These are phyloP conservation scores for Sutorius eximius DNA, from an alignment of 1,284 basidiomycete genomes.

Conservation along the genomic window DNA sequence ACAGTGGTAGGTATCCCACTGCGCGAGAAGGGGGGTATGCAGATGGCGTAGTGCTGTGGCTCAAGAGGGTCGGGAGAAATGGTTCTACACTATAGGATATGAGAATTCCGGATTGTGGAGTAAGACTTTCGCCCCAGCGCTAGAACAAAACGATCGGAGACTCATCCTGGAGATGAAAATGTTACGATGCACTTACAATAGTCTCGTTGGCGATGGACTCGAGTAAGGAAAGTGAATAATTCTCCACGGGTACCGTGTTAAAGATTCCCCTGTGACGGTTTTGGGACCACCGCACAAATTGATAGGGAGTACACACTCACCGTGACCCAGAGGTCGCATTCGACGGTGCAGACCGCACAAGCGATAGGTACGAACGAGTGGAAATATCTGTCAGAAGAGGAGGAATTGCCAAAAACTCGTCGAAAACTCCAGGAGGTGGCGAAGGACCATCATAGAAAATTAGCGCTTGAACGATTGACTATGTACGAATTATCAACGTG, in stretches of 20 bases:
- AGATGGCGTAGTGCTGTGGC: conserved; percentile 39
- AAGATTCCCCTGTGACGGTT: conserved; percentile 4
- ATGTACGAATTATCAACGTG: background rate
- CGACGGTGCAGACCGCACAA: conserved; percentile 15
- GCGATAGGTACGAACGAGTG: conserved; percentile 36
- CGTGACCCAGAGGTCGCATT: conserved; percentile 8
- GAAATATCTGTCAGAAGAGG: conserved; percentile 29
- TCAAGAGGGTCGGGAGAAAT: conserved; percentile 47
- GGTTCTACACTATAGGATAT: conserved; percentile 54
- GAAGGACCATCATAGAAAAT: conserved; percentile 55
- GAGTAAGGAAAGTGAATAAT: conserved; percentile 3
- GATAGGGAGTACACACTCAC: conserved; percentile 2
- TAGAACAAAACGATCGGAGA: background rate
- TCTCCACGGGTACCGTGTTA: conserved; percentile 12
- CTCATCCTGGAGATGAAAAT: background rate
- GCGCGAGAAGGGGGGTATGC: conserved; percentile 50
- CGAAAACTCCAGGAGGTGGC: conserved; percentile 49
- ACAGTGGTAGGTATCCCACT: conserved; percentile 43
- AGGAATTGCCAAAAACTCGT: conserved; percentile 40
- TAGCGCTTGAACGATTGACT: conserved; percentile 38
- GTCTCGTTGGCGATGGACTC: conserved; percentile 11
- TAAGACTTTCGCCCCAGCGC: conserved; percentile 4
- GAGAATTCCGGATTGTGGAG: conserved; percentile 10
- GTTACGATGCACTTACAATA: background rate
- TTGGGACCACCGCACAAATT: background rate